Base-by-base conservation (phyloP, 148 eudicot genomes). In the Camellia sinensis region DNA sequence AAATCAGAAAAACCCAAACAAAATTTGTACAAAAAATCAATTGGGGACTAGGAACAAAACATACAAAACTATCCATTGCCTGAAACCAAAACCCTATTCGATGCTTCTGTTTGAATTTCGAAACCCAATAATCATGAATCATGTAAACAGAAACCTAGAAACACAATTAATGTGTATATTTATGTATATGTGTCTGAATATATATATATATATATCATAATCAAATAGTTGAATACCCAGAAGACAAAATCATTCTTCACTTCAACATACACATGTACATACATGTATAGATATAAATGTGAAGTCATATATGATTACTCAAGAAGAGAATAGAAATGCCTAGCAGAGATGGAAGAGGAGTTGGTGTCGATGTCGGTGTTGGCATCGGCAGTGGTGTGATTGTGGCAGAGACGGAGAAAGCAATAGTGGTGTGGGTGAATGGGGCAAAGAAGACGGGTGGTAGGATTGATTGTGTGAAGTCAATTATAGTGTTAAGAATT, bases 81-180 rank as follows among this genome's bases (percentile, higher is more conserved):
- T 29, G 63, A 74, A 83, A 75, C 74, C 83, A 81, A 81, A 84
- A 80, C 73, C 78, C 79, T 70, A 77, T 80, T 75, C 85, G 78
- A 83, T 78, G 86, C 86, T 87, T 87, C 87, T 73, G 70, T 87
- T 77, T 63, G 78, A 79, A 83, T 84, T 84, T 79, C 45, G 76
- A 83, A 83, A 85, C 60, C 84, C 87, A 82, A 86, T 65, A 65
- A 67, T 78, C 67, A 60, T n/a, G 78, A 76, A 85, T 71, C 77
- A 83, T 72, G 50, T 76, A 53, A 43, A 76, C 59, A 71, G 77
- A 54, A 61, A 78, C 53, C 64, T 18, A 79, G 59, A 73, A 12
- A 22, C 5, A 56, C 21, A 78, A 17, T 37, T 60, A 78, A 69
- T 46, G 15, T 44, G 22, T 61, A 29, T 29, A 29, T 29, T 29